Conservation (phyloP, 78 protist species). For the Bigelowiella natans region DNA sequence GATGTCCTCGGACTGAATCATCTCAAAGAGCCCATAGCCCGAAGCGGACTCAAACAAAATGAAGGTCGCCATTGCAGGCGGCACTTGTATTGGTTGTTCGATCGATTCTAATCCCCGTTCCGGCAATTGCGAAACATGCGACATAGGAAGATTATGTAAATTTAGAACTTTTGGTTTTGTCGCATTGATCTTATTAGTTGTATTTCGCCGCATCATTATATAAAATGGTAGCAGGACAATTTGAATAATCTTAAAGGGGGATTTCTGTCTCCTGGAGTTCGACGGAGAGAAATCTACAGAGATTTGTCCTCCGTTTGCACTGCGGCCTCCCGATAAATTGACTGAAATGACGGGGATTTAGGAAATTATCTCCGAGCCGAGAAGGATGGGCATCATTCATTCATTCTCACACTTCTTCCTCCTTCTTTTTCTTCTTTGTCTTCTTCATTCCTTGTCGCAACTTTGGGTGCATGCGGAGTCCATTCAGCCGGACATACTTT, state of each 20-base stretch:
- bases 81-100: background rate
- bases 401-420: too few relatives aligned
- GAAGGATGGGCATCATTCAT: too few relatives aligned
- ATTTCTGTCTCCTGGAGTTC: too few relatives aligned
- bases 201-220: background rate
- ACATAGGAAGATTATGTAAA: background rate
- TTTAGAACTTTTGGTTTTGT: background rate
- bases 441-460: too few relatives aligned
- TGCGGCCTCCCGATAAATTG: too few relatives aligned
- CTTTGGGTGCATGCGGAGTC: too few relatives aligned
- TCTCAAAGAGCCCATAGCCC: conserved; percentile 75
- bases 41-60: conserved; percentile 71
- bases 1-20: conserved; percentile 51
- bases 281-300: too few relatives aligned
- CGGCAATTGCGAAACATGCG: background rate
- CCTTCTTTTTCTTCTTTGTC: too few relatives aligned
- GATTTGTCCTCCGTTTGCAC: too few relatives aligned
- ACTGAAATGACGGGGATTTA: too few relatives aligned
- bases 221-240: background rate
- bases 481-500: too few relatives aligned
- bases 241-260: background rate
- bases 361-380: too few relatives aligned
- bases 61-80: background rate
- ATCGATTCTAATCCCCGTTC: background rate
- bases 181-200: background rate